phyloP scores from a whole-genome alignment of 306 rosid genomes.

The Oxytropis ochrocephala region DNA sequence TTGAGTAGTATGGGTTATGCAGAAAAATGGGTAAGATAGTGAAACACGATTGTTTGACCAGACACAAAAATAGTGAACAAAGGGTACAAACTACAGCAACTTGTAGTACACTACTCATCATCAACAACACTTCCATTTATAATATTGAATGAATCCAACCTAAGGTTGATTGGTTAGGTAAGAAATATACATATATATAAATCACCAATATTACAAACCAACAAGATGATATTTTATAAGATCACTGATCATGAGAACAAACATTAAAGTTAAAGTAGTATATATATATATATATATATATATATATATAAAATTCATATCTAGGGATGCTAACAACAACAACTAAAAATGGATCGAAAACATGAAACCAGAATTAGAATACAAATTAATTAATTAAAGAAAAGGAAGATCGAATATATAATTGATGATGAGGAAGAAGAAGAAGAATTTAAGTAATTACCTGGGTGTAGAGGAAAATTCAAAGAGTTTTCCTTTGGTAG shows the following conservation, averaged over 20 bases:
- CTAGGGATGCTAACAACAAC: too few species aligned
- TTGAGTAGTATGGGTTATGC: neutral
- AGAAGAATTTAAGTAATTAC: slow-evolving; percentile 2
- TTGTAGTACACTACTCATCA: neutral
- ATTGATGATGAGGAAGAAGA: neutral
- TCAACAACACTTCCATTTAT: neutral
- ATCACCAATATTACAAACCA: neutral
- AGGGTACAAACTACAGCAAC: neutral
- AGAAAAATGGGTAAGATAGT: neutral
- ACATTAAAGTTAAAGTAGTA: neutral
- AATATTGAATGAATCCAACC: neutral
- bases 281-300: too few species aligned
- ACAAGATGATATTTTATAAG: too few species aligned
- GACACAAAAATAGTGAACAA: neutral
- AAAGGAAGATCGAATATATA: too few species aligned
- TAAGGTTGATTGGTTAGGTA: neutral
- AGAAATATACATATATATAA: too few species aligned
- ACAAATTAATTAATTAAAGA: too few species aligned
- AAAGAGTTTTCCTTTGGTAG: slow-evolving; percentile 66
- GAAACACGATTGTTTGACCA: slow-evolving; percentile 1
- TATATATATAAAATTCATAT: too few species aligned
- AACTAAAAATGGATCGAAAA: too few species aligned
- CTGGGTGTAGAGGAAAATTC: slow-evolving; percentile 62
- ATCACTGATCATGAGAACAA: neutral
- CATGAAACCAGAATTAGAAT: too few species aligned